Base-by-base conservation (phyloP, 2,329 filamentous ascomycete genomes). In the Trichoderma arundinaceum region DNA sequence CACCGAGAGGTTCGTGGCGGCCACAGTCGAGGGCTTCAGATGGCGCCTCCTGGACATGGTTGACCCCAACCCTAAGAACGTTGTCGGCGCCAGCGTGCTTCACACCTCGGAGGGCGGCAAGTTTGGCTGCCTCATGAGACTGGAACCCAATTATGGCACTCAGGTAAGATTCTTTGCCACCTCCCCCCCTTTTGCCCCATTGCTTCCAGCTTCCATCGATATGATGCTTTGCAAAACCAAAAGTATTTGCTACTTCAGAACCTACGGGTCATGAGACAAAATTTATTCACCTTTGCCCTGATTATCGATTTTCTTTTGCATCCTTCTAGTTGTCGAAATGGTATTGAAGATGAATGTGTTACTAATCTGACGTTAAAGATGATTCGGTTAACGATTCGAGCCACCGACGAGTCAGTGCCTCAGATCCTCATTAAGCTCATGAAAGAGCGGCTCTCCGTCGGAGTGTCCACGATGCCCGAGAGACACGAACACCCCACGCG, bases 141-240 rank as follows among this genome's bases (percentile, higher is more conserved):
- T 99, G 79, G 95, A 99, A 83, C 95, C 95, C 68, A 99, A 99
- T 80, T 94, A 94, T 74, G 85, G 87, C 69, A 94, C 90, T 69
- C 92, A 92, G 88, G 95, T 97, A 84, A 81, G 89, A 79, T 46
- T 28, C 1, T 28, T 17, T 22, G 7, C 4, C 15, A 4, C 13
- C 39, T 43, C 49, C 46, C 15, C 28, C 6, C 7, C 22, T 7
- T 7, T n/a, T 4, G 44, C n/a, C 28, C 6, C 7, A 7, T 15
- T 56, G 6, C 22, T 13, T 19, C 35, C 10, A n/a, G 2, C 12
- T 22, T 33, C 9, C 15, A 33, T 41, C 51, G 41, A 57, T 32
- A 22, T 64, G 61, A 64, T 65, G 54, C 39, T 60, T 61, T 61
- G 63, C 56, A 61, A 65, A 59, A 60, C n/a, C 38, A 61, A 54